phyloP scores from a whole-genome alignment of 768 basidiomycete species.

The Tulasnella sp. region DNA sequence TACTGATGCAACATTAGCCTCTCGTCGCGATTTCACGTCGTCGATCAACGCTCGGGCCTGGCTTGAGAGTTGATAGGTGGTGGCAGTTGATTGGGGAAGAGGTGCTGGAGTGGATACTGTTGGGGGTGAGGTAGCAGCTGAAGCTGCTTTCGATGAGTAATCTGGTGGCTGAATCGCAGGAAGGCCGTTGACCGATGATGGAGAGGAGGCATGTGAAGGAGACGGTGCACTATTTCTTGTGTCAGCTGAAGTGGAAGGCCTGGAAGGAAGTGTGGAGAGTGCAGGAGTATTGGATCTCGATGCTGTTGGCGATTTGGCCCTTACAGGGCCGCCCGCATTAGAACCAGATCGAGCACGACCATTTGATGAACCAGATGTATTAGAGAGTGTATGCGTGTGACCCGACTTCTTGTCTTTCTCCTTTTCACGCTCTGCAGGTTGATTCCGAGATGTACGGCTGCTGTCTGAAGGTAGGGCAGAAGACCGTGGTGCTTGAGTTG shows the following conservation, averaged over 20 bases:
- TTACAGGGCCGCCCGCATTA: not conserved
- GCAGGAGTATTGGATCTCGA: constrained; percentile 3
- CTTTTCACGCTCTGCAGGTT: constrained; percentile 1
- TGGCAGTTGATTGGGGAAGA: constrained; percentile 22
- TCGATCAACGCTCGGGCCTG: constrained; percentile 75
- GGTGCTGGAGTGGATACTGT: constrained; percentile 34
- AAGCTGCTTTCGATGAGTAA: not conserved
- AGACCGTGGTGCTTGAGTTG: not conserved
- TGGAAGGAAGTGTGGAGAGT: too few relatives aligned
- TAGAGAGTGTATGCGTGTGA: constrained; percentile 6
- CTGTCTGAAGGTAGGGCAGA: not conserved
- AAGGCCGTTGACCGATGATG: constrained; percentile 22
- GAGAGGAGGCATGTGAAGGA: constrained; percentile 16
- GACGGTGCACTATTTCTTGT: constrained; percentile 41
- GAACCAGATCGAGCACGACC: too few relatives aligned
- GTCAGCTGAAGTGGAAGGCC: constrained; percentile 31
- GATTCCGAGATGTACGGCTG: not conserved
- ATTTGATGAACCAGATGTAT: too few relatives aligned
- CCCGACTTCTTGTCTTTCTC: constrained; percentile 8
- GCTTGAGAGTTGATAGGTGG: constrained; percentile 71
- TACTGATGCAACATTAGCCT: constrained; percentile 33
- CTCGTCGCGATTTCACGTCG: constrained; percentile 65
- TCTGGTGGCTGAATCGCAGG: too few relatives aligned
- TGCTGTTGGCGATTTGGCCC: too few relatives aligned
- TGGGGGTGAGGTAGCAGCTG: constrained; percentile 24